These are phyloP conservation scores for Drechmeria coniospora DNA, from an alignment of 2,329 filamentous ascomycete genomes.

Conservation along the genomic window DNA sequence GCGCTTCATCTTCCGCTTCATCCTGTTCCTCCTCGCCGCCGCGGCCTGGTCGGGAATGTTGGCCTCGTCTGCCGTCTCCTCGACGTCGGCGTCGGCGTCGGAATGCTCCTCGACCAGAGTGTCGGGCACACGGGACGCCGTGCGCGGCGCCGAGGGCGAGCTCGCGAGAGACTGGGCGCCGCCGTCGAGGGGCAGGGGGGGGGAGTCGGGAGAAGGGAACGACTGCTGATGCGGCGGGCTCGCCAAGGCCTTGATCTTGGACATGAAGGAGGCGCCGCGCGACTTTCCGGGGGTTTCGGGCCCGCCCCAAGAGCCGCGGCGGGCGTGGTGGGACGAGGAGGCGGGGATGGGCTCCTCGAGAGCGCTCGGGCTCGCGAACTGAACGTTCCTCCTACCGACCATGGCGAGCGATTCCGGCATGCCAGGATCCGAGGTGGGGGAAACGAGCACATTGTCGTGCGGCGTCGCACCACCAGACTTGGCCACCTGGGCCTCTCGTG, in stretches of 20 bases:
- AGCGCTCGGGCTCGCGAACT: constrained; percentile 49
- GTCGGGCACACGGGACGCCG: constrained; percentile 33
- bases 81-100: constrained; percentile 51
- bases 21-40: constrained; percentile 33
- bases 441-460: constrained; percentile 1
- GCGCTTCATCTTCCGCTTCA: constrained; percentile 48
- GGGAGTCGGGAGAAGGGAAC: constrained; percentile 23
- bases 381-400: constrained; percentile 44
- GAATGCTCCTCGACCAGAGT: constrained; percentile 35
- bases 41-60: constrained; percentile 21
- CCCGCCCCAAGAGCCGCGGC: constrained; percentile 52
- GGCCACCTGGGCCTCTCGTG: too few species aligned
- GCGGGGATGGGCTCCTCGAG: constrained; percentile 26
- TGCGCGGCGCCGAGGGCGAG: constrained; percentile 31
- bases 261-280: constrained; percentile 53
- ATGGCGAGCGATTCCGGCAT: constrained; percentile 1
- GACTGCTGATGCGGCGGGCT: constrained; percentile 31
- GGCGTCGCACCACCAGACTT: too few species aligned
- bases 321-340: constrained; percentile 35
- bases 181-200: constrained; percentile 15
- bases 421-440: constrained; percentile 1
- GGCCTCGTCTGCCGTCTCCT: constrained; percentile 75
- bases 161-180: constrained; percentile 25
- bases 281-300: constrained; percentile 44
- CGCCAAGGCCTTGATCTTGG: constrained; percentile 61